Percentiles rank a stretch among this genome's conserved stretches.
Evolutionary conservation across 2,329 filamentous ascomycete genomes (phyloP).

Genomic region (Diaporthe sp.): DNA sequence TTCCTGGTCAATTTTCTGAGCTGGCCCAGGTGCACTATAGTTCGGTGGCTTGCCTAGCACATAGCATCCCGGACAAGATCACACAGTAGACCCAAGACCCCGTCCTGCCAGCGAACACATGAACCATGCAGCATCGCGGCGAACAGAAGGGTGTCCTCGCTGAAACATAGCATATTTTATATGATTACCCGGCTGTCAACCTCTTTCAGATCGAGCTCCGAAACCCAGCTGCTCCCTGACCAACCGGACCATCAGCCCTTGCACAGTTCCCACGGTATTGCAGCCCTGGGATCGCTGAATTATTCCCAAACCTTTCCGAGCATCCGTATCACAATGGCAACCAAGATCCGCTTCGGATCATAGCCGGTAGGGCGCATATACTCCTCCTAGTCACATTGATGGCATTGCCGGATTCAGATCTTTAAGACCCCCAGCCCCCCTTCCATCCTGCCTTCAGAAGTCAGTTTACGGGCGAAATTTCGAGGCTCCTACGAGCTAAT

Average conservation of each 20-base stretch:
- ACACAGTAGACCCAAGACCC: conserved; percentile 1
- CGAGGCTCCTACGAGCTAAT: neutral
- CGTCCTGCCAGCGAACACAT: conserved; percentile 4
- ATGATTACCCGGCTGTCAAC: conserved; percentile 14
- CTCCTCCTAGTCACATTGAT: conserved; percentile 34
- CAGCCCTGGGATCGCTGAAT: conserved; percentile 5
- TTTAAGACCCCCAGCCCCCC: neutral
- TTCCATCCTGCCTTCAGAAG: neutral
- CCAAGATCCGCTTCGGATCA: conserved; percentile 24
- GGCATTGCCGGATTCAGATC: conserved; percentile 3
- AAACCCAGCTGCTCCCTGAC: neutral
- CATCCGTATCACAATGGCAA: conserved; percentile 28
- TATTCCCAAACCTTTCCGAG: conserved; percentile 16
- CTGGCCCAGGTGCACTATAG: neutral
- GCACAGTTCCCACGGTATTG: conserved; percentile 4
- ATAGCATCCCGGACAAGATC: conserved; percentile 10
- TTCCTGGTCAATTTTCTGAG: neutral
- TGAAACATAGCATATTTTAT: conserved; percentile 31
- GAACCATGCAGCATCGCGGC: conserved; percentile 26
- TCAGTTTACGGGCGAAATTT: neutral
- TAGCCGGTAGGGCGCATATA: conserved; percentile 11
- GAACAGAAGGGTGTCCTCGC: conserved; percentile 22
- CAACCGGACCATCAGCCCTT: conserved; percentile 6
- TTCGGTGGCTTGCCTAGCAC: neutral
- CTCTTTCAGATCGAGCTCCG: neutral